Conservation (phyloP, 805 yeast species). For the Teunomyces lycoperdinae region DNA sequence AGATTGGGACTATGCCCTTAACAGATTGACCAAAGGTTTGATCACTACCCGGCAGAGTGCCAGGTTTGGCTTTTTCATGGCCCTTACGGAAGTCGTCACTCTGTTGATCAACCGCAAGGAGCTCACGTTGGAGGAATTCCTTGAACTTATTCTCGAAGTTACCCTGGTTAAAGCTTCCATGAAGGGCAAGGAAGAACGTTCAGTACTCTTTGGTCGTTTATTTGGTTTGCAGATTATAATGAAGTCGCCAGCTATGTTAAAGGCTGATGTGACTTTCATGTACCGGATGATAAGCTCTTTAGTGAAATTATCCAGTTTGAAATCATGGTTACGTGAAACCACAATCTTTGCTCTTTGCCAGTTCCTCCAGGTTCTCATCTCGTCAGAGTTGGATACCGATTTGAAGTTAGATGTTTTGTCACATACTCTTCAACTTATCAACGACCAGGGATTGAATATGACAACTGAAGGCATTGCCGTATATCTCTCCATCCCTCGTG, state of each 20-base stretch:
- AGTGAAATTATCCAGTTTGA: constrained; percentile 56
- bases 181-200: constrained; percentile 83
- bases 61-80: constrained; percentile 83
- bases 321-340: constrained; percentile 87
- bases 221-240: constrained; percentile 80
- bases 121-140: constrained; percentile 31
- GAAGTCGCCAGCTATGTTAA: constrained; percentile 35
- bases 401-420: constrained; percentile 17
- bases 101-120: constrained; percentile 24
- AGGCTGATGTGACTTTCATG: constrained; percentile 24
- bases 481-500: constrained; percentile 51
- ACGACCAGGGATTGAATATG: constrained; percentile 53
- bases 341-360: constrained; percentile 68
- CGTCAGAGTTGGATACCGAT: constrained; percentile 13
- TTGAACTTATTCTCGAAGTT: constrained; percentile 39
- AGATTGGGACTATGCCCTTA: constrained; percentile 82
- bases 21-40: constrained; percentile 76
- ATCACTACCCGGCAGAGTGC: constrained; percentile 81
- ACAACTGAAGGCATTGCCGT: constrained; percentile 82
- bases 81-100: constrained; percentile 65
- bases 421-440: constrained; percentile 41
- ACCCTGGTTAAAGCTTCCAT: constrained; percentile 33
- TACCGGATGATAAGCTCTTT: constrained; percentile 43
- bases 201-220: constrained; percentile 74
- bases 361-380: constrained; percentile 26